phyloP scores from a whole-genome alignment of 257 asterid genomes.

The Solanum bulbocastanum region DNA sequence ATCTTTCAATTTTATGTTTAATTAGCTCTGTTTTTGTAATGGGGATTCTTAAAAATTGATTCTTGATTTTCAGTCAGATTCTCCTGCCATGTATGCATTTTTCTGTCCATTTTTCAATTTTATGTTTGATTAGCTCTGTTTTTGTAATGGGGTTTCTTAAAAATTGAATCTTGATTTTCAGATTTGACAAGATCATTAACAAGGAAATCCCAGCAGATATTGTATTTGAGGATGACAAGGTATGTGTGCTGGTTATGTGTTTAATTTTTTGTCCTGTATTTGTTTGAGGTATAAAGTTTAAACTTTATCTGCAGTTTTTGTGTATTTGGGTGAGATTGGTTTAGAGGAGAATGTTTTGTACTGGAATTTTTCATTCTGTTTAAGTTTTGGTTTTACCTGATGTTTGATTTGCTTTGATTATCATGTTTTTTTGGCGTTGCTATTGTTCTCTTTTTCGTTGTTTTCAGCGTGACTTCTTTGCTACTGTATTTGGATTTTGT shows the following conservation, averaged over 20 bases:
- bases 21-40: neutral
- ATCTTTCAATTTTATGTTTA: neutral
- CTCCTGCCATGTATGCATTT: slow-evolving; percentile 34
- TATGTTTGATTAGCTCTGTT: neutral
- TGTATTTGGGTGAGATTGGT: neutral
- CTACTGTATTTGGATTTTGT: neutral
- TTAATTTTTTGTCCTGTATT: neutral
- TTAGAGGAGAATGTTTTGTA: neutral
- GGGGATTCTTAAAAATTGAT: neutral
- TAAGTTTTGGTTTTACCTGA: neutral
- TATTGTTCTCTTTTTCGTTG: too few species aligned
- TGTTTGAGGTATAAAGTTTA: neutral
- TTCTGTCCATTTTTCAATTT: neutral
- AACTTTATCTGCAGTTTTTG: neutral
- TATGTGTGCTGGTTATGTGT: neutral
- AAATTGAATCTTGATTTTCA: slow-evolving; percentile 12
- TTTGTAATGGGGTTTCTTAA: neutral
- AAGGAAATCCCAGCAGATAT: slow-evolving; percentile 71
- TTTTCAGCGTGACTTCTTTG: neutral
- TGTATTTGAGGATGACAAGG: slow-evolving; percentile 92
- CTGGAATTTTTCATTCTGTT: neutral
- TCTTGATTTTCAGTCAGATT: slow-evolving; percentile 20
- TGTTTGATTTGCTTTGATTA: neutral
- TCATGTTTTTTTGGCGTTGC: neutral
- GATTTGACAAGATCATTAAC: slow-evolving; percentile 88